Evolutionary conservation across 495 filamentous ascomycete genomes (phyloP).

Genomic region (Xylaria palmicola): DNA sequence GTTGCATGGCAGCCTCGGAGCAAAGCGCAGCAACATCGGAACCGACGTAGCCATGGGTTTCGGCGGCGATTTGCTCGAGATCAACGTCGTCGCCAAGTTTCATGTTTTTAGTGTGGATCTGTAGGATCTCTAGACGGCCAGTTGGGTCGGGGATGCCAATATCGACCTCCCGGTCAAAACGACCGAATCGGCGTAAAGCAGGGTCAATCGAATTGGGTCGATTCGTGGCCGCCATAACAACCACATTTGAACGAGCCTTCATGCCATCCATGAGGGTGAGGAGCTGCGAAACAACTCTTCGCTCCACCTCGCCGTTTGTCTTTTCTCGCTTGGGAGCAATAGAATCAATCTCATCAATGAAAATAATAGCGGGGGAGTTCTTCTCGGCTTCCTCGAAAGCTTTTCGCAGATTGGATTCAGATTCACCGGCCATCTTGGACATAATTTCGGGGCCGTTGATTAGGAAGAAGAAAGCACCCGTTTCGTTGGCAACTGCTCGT

Average conservation of each 20-base stretch:
- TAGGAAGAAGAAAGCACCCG: slow-evolving; percentile 97
- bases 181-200: slow-evolving; percentile 93
- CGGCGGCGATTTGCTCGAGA: slow-evolving; percentile 91
- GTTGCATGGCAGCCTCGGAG: slow-evolving; percentile 99
- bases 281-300: slow-evolving; percentile 95
- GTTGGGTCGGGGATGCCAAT: slow-evolving; percentile 98
- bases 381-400: slow-evolving; percentile 99
- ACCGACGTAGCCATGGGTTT: slow-evolving; percentile 98
- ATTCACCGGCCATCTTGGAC: slow-evolving; percentile 99
- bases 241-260: slow-evolving; percentile 97
- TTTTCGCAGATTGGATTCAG: slow-evolving; percentile 94
- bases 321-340: slow-evolving; percentile 99
- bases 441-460: slow-evolving; percentile 99
- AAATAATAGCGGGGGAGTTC: slow-evolving; percentile 98
- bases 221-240: slow-evolving; percentile 98
- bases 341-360: slow-evolving; percentile 99
- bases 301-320: slow-evolving; percentile 98
- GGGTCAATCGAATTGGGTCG: slow-evolving; percentile 97
- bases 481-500: slow-evolving; percentile 97
- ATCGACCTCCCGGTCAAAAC: slow-evolving; percentile 98
- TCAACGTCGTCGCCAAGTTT: slow-evolving; percentile 97
- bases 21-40: slow-evolving; percentile 98
- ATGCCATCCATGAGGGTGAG: slow-evolving; percentile 99
- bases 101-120: slow-evolving; percentile 99
- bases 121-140: slow-evolving; percentile 96